Percentiles rank a stretch among this genome's conserved stretches.
Conservation (phyloP, 306 rosid species). For the Malus sylvestris region DNA sequence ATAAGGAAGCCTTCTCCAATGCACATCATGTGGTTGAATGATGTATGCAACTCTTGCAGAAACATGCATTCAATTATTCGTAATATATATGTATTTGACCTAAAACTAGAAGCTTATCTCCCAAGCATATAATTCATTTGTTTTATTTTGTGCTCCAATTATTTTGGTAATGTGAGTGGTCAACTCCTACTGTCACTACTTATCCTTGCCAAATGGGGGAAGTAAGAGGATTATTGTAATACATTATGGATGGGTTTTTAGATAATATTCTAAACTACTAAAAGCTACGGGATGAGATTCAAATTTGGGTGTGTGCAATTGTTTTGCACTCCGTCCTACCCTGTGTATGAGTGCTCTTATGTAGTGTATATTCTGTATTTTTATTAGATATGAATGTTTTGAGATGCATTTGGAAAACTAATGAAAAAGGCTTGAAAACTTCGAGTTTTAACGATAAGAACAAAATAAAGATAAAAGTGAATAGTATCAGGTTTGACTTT, state of each 20-base stretch:
- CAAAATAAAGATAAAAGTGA: too few species aligned
- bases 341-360: too few species aligned
- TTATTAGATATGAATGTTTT: neutral
- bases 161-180: neutral
- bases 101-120: neutral
- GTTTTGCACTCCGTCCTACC: too few species aligned
- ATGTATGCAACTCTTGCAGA: neutral
- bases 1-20: neutral
- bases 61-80: neutral
- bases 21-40: neutral
- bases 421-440: too few species aligned
- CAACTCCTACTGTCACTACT: neutral
- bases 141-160: neutral
- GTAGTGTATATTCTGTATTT: too few species aligned
- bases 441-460: too few species aligned
- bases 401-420: neutral
- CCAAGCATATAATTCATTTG: neutral
- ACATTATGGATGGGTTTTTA: neutral
- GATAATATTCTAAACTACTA: too few species aligned
- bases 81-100: neutral
- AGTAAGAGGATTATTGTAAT: neutral
- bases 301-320: neutral
- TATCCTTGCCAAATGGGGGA: neutral
- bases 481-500: too few species aligned
- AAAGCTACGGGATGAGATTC: neutral